These are phyloP conservation scores for Gynochthodes officinalis DNA, from an alignment of 257 asterid species.

Conservation along the genomic window DNA sequence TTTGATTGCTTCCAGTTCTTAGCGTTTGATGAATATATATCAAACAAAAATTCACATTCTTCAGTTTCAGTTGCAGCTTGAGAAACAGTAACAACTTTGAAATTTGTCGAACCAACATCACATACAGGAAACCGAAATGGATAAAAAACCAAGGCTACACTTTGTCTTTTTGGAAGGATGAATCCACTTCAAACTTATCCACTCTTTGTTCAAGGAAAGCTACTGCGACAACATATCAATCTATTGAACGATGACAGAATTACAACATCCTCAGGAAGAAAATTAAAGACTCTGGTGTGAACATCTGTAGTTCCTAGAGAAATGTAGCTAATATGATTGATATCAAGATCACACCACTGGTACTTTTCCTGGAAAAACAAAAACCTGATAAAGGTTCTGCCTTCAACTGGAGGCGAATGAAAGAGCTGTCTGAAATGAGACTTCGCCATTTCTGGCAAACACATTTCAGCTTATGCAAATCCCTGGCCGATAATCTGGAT, in stretches of 20 bases:
- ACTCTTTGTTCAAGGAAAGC: slow-evolving; percentile 53
- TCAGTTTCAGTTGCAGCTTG: slow-evolving; percentile 14
- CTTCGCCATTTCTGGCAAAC: slow-evolving; percentile 54
- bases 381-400: slow-evolving; percentile 46
- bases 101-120: slow-evolving; percentile 35
- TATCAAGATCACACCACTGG: slow-evolving; percentile 35
- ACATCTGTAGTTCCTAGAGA: slow-evolving; percentile 24
- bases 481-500: slow-evolving; percentile 38
- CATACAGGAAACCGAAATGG: slow-evolving; percentile 26
- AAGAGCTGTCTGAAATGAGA: slow-evolving; percentile 51
- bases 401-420: slow-evolving; percentile 33
- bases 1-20: slow-evolving; percentile 43
- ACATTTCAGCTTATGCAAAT: slow-evolving; percentile 37
- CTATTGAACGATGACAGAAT: slow-evolving; percentile 50
- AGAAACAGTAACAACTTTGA: slow-evolving; percentile 43
- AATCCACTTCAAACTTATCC: slow-evolving; percentile 42
- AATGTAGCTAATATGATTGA: slow-evolving; percentile 40
- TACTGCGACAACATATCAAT: slow-evolving; percentile 57
- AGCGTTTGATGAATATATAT: slow-evolving; percentile 42
- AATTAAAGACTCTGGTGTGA: slow-evolving; percentile 29
- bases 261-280: slow-evolving; percentile 55
- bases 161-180: slow-evolving; percentile 28
- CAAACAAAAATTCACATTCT: slow-evolving; percentile 31
- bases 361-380: slow-evolving; percentile 56
- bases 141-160: slow-evolving; percentile 52